Evolutionary conservation across 805 yeast genomes (phyloP), one percentile per base, ranked within the genome.

Genomic region (Wickerhamomyces alni): DNA sequence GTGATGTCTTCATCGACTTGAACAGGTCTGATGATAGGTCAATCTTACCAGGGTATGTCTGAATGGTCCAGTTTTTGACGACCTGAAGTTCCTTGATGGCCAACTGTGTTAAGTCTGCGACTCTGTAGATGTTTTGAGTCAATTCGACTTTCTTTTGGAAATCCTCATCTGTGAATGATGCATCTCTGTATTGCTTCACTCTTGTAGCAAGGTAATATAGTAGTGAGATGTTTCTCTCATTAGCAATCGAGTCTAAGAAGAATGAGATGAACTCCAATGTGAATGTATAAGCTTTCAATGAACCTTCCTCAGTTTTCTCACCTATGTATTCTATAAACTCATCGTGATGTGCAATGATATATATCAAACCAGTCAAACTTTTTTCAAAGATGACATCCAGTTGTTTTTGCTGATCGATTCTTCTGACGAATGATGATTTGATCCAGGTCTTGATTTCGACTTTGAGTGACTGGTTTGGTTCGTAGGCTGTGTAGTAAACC

Each of bases 1-100:
- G 62, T 2, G 74, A 55, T n/a, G 74, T 66, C 8, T 66, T 64
- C 68, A 82, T 76, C 2, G 84, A 76, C n/a, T 68, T 63, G 59
- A 72, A 87, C 8, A 85, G 55, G 53, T 87, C 96, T n/a, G 69
- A 61, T 0, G 91, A 81, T 16, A 87, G 58, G 16, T 75, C 74
- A 15, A 83, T 58, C 50, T 81, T 83, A 2, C 91, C 94, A 0
- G 95, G 94, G 78, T 89, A 88, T 0, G 88, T 78, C 18, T 80
- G 74, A 40, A 84, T 66, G 17, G 73, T 72, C 95, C 95, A 87
- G 33, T 68, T 70, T 50, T 72, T 78, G 18, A 61, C 52, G 18
- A 74, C 80, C 32, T 80, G 74, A 18, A 77, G 61, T 40, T 74
- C 77, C 39, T 79, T 73, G 34, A 87, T 67, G 6, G 77, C 63